phyloP scores from a whole-genome alignment of 768 basidiomycete genomes.

The Porpolomopsis calyptriformis region DNA sequence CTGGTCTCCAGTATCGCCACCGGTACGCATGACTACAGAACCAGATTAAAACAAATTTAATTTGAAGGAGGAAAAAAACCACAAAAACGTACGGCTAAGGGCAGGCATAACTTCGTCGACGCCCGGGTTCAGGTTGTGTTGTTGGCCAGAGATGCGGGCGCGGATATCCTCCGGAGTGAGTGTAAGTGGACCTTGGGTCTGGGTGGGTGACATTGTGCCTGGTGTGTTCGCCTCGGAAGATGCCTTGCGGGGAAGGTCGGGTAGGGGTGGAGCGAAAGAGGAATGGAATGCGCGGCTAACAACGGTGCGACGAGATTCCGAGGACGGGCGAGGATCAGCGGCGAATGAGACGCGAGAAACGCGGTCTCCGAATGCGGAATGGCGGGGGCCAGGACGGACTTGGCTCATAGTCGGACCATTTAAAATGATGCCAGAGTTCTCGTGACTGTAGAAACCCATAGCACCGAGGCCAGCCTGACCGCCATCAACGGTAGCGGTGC shows the following conservation, averaged over 20 bases:
- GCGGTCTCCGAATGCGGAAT: conserved; percentile 22
- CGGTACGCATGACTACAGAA: conserved; percentile 57
- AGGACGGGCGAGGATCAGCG: conserved; percentile 30
- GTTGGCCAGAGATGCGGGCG: conserved; percentile 26
- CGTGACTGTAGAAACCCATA: conserved; percentile 17
- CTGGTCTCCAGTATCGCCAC: neutral
- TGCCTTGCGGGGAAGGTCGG: conserved; percentile 6
- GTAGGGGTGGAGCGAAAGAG: conserved; percentile 32
- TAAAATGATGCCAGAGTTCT: conserved; percentile 14
- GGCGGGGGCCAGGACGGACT: conserved; percentile 41
- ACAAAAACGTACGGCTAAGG: conserved; percentile 42
- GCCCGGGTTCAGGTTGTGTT: conserved; percentile 12
- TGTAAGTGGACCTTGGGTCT: conserved; percentile 31
- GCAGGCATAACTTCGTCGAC: conserved; percentile 59
- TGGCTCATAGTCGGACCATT: conserved; percentile 28
- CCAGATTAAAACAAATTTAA: neutral
- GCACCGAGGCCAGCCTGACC: conserved; percentile 30
- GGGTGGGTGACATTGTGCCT: conserved; percentile 25
- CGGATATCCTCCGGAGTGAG: conserved; percentile 52
- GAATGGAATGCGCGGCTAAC: conserved; percentile 28
- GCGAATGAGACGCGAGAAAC: conserved; percentile 40
- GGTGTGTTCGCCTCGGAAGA: conserved; percentile 2
- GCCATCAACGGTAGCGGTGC: conserved; percentile 34
- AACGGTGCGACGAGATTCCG: conserved; percentile 26
- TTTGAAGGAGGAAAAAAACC: conserved; percentile 17